These are phyloP conservation scores for Aspergillus aculeatus DNA, from an alignment of 2,329 filamentous ascomycete genomes.

Conservation along the genomic window DNA sequence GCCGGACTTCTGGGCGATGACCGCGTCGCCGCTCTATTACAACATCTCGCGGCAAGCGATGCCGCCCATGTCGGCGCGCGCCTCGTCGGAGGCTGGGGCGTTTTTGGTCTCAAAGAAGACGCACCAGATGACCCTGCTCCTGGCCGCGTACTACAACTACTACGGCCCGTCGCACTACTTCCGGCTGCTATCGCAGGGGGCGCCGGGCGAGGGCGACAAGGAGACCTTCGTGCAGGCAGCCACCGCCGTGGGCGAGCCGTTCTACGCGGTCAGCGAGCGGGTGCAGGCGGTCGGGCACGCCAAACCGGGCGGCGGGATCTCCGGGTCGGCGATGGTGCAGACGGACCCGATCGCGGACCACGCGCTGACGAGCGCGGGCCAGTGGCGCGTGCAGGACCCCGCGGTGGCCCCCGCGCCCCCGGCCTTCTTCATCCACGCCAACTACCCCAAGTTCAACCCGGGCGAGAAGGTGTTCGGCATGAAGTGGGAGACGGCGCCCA, in stretches of 20 bases:
- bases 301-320: constrained; percentile 25
- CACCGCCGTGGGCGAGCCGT: constrained; percentile 31
- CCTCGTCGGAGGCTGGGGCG: constrained; percentile 38
- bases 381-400: constrained; percentile 35
- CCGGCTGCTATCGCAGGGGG: constrained; percentile 40
- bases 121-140: constrained; percentile 34
- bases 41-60: constrained; percentile 39
- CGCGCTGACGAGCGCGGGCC: constrained; percentile 30
- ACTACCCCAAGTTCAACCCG: constrained; percentile 45
- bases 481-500: constrained; percentile 39
- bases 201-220: constrained; percentile 40
- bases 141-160: constrained; percentile 40
- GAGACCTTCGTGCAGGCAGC: constrained; percentile 41
- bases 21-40: constrained; percentile 45
- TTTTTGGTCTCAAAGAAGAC: constrained; percentile 39
- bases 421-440: constrained; percentile 43
- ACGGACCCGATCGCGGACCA: constrained; percentile 41
- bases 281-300: constrained; percentile 37
- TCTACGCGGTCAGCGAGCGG: constrained; percentile 38
- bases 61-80: constrained; percentile 34
- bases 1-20: constrained; percentile 53
- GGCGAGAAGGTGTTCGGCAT: constrained; percentile 39
- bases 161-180: constrained; percentile 40
- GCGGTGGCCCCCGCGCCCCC: constrained; percentile 32
- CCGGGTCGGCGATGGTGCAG: constrained; percentile 40